Evolutionary conservation across 2,329 filamentous ascomycete species (phyloP).

Genomic region (Penicillium paneum): DNA sequence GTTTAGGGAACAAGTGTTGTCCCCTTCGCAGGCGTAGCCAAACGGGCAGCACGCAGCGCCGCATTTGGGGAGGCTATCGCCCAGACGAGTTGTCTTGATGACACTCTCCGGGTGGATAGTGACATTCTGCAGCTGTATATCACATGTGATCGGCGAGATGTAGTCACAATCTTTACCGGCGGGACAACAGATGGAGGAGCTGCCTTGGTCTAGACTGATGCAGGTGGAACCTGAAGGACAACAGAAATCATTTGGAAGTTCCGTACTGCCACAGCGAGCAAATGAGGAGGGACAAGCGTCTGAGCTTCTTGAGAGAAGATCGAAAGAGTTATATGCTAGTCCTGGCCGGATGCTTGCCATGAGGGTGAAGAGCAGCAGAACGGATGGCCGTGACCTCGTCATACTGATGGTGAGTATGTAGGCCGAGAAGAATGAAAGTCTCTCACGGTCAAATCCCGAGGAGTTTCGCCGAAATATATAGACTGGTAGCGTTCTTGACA

Average conservation of each 20-base stretch:
- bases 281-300: slow-evolving; percentile 35
- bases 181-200: slow-evolving; percentile 48
- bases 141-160: slow-evolving; percentile 45
- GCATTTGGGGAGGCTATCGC: slow-evolving; percentile 41
- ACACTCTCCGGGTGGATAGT: slow-evolving; percentile 35
- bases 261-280: slow-evolving; percentile 35
- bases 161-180: slow-evolving; percentile 39
- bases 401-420: slow-evolving; percentile 11
- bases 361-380: slow-evolving; percentile 25
- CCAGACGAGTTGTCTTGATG: slow-evolving; percentile 44
- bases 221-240: slow-evolving; percentile 43
- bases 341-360: slow-evolving; percentile 23
- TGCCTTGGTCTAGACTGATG: slow-evolving; percentile 41
- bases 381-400: slow-evolving; percentile 15
- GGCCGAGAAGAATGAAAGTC: background rate
- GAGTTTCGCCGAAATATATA: background rate
- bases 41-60: slow-evolving; percentile 47
- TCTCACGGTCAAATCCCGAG: background rate
- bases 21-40: slow-evolving; percentile 44
- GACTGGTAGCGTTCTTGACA: background rate
- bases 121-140: slow-evolving; percentile 43
- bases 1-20: slow-evolving; percentile 30
- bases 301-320: slow-evolving; percentile 23
- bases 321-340: slow-evolving; percentile 15
- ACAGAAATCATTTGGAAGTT: slow-evolving; percentile 44